Percentiles rank a stretch among this genome's conserved stretches.
These are phyloP conservation scores for Trichomonas tenax DNA, from an alignment of 208 protist species.

Conservation along the genomic window DNA sequence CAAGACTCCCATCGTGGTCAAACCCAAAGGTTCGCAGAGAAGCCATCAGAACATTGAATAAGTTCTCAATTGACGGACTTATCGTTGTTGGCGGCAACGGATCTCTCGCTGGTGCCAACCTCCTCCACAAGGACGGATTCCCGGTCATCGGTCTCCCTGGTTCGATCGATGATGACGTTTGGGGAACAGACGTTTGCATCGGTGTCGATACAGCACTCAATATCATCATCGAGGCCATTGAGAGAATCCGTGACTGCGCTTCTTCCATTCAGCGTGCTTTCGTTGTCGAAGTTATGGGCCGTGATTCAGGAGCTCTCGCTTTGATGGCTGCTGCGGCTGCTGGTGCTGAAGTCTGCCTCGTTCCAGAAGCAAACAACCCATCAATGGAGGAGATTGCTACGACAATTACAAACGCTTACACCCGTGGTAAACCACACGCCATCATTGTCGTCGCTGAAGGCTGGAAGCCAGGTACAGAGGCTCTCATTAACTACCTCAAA, in stretches of 20 bases:
- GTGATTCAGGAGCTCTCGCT: not conserved
- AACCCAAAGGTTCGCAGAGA: not conserved
- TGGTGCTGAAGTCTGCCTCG: not conserved
- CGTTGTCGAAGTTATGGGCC: slow-evolving; percentile 1
- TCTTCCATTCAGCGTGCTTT: slow-evolving; percentile 15
- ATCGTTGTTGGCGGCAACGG: not conserved
- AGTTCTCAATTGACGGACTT: not conserved
- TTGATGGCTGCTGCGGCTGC: not conserved
- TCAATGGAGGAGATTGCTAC: slow-evolving; percentile 6
- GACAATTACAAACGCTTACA: not conserved
- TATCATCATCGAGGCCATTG: slow-evolving; percentile 6
- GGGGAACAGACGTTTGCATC: not conserved
- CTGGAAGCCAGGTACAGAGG: not conserved
- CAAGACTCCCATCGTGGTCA: not conserved
- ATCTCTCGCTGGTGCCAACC: not conserved
- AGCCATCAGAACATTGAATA: not conserved
- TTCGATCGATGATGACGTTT: slow-evolving; percentile 12
- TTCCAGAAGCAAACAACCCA: not conserved
- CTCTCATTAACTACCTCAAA: not conserved
- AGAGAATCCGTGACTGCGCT: not conserved
- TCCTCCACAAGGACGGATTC: not conserved
- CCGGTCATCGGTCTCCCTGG: slow-evolving; percentile 7
- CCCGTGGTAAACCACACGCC: not conserved
- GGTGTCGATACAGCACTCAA: slow-evolving; percentile 3
- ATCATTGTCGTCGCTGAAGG: slow-evolving; percentile 11